Evolutionary conservation across 352 stramenopile species (phyloP).

Genomic region (Lagenidium giganteum): DNA sequence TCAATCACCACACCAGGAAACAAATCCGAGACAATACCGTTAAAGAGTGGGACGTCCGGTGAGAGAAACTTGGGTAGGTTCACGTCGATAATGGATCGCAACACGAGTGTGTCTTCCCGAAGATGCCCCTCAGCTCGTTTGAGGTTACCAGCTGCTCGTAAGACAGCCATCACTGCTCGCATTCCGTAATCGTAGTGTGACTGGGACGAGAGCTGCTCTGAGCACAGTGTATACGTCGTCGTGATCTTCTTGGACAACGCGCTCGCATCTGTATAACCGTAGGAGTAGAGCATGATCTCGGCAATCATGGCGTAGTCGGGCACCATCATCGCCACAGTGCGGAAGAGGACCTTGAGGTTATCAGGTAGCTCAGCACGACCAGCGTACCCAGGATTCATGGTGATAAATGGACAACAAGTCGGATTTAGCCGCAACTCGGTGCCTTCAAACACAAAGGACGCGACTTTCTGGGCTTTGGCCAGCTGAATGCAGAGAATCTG

Average conservation of each 20-base stretch:
- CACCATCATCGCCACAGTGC: constrained; percentile 95
- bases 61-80: constrained; percentile 94
- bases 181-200: constrained; percentile 97
- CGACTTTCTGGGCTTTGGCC: constrained; percentile 84
- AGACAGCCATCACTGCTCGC: constrained; percentile 91
- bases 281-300: constrained; percentile 93
- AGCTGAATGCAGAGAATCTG: constrained; percentile 93
- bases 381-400: constrained; percentile 95
- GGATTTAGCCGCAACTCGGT: constrained; percentile 91
- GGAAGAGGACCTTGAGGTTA: constrained; percentile 93
- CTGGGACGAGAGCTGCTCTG: constrained; percentile 92
- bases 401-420: constrained; percentile 92
- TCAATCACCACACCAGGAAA: constrained; percentile 90
- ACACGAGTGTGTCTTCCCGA: constrained; percentile 84
- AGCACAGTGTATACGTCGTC: constrained; percentile 92
- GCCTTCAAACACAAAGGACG: constrained; percentile 93
- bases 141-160: constrained; percentile 90
- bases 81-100: constrained; percentile 92
- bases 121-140: constrained; percentile 77
- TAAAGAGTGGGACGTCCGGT: constrained; percentile 92
- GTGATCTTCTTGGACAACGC: constrained; percentile 93
- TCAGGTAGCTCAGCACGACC: constrained; percentile 92
- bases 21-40: constrained; percentile 91
- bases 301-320: constrained; percentile 93
- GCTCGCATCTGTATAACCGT: constrained; percentile 89